Evolutionary conservation across 1,284 basidiomycete species (phyloP), one percentile per base, ranked within the genome.

Genomic region (Trichosporon sp.): DNA sequence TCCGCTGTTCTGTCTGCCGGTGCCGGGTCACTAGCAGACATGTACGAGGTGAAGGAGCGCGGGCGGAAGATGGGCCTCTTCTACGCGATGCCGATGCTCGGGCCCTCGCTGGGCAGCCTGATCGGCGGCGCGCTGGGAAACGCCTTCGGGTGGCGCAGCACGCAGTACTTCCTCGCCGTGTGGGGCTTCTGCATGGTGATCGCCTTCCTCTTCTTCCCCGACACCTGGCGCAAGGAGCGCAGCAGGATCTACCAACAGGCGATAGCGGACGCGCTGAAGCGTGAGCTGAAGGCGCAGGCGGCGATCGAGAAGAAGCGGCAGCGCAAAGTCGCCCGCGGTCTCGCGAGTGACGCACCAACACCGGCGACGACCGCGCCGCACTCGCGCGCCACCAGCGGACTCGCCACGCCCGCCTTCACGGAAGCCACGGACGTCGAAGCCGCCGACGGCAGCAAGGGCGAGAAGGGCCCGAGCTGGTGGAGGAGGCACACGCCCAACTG

Each of bases 151-250:
- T 95, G 93, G 92, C 87, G 91, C 31, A 87, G 89, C 5, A 88
- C 89, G 0, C 92, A 95, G 79, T 95, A 91, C 86, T 92, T 94
- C 79, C 86, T 93, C 25, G 84, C 87, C 1, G 89, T 89, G 58
- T 86, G 90, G 65, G 88, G 87, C 8, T 87, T 87, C 5, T 65
- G 86, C 51, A 87, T 87, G 72, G 84, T 88, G 64, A 63, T 87
- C 62, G 83, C 86, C 21, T 92, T 92, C 81, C 69, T 89, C 42
- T 80, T 90, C 66, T 87, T 93, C 84, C 88, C 88, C 66, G 93
- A 95, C 75, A 93, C 92, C 0, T 95, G 92, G 84, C 87, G 93
- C 15, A 84, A 86, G 68, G 91, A 94, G 78, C 88, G 93, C 31
- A 92, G 91, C 71, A 80, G 90, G 42, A 87, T 88, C 7, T 95